Base-by-base conservation (phyloP, 768 basidiomycete genomes). In the Amanita fuliginea region DNA sequence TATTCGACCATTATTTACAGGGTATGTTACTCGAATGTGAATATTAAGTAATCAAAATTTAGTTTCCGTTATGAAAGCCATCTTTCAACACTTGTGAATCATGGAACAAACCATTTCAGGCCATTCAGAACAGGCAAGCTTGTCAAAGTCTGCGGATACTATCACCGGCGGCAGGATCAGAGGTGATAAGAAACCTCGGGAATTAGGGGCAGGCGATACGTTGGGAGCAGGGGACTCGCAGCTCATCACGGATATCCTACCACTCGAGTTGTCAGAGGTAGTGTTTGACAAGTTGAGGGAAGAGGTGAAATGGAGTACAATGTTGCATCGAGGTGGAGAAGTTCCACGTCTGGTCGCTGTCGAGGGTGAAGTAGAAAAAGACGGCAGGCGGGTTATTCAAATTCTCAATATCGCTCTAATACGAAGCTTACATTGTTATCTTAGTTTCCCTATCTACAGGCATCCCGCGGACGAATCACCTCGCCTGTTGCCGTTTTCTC, bases 401-500 rank as follows among this genome's bases (percentile, higher is more conserved):
- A n/a, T n/a, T 42, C 46, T 35, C 24, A 43, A 11, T 41, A 50
- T 24, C 18, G 39, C 8, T 26, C 28, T 8, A 43, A 35, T 21
- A 32, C 16, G 1, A 28, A 32, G n/a, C 47, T 33, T 5, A 35
- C 46, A 7, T 37, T 26, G 26, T 48, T 22, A 36, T 50, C 16
- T 6, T 51, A 86, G 83, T 56, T 80, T 78, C 59, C 87, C 88
- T 4, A 71, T 90, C 46, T 91, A 90, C 62, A 79, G 88, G 30
- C 86, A 89, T 60, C 88, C 88, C 11, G 77, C 86, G 2, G 87
- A 91, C 60, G 76, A 81, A 55, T 84, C 84, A 0, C 87, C 87
- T 22, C 73, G 77, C 2, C 70, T 88, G 24, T 63, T 65, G 10
- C 73, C 76, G 1, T 89, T 87, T 66, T 78, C 84, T 3, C 75